A percentile compares a stretch with the other conserved stretches of the same genome.
Conservation (phyloP, 257 asterid species). For the Solanum piurae region DNA sequence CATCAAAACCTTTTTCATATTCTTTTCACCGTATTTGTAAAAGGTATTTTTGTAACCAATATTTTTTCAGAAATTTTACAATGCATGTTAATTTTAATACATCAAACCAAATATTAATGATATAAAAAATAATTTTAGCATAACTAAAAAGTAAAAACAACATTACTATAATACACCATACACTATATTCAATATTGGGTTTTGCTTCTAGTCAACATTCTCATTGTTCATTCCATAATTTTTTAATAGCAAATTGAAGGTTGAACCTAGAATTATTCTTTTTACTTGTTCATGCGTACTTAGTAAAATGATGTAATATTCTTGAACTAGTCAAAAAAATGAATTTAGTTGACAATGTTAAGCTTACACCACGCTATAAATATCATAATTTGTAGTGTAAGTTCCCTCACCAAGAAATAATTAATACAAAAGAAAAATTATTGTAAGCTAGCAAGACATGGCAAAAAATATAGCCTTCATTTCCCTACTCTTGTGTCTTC, state of each 20-base stretch:
- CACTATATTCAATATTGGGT: not conserved
- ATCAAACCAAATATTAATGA: too few relatives aligned
- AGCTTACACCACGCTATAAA: not conserved
- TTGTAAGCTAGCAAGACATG: not conserved
- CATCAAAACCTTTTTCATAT: too few relatives aligned
- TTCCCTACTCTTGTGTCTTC: not conserved
- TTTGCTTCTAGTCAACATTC: not conserved
- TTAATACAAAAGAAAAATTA: not conserved
- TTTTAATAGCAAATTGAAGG: not conserved
- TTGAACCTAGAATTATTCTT: not conserved
- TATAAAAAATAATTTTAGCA: not conserved
- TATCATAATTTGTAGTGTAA: not conserved
- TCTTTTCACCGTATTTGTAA: not conserved
- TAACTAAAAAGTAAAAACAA: rapidly evolving
- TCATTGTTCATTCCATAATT: not conserved
- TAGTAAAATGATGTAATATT: not conserved
- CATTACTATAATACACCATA: too few relatives aligned
- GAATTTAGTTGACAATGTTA: not conserved
- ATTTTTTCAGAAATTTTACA: not conserved
- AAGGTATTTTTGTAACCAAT: too few relatives aligned
- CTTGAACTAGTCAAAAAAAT: not conserved
- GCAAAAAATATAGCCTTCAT: not conserved
- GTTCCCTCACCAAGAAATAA: not conserved
- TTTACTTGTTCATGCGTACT: not conserved
- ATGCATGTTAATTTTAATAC: not conserved